Evolutionary conservation across 805 yeast species (phyloP).

Genomic region (Alloascoidea africana): DNA sequence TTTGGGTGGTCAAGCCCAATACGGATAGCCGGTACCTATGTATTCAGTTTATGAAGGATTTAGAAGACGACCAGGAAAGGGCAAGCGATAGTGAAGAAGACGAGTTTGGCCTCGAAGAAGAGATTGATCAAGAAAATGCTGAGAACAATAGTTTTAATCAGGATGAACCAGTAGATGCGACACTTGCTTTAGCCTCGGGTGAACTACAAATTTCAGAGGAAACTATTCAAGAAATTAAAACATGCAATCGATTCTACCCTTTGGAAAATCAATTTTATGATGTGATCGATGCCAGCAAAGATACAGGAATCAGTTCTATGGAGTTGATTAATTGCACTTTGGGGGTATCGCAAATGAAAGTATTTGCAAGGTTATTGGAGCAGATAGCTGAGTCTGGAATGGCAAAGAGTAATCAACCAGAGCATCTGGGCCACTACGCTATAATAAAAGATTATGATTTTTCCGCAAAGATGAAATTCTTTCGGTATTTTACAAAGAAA

Average conservation of each 20-base stretch:
- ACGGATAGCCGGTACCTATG: constrained; percentile 17
- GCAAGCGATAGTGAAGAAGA: constrained; percentile 13
- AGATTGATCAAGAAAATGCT: constrained; percentile 14
- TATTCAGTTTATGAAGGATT: constrained; percentile 18
- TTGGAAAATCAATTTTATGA: constrained; percentile 48
- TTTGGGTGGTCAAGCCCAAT: constrained; percentile 17
- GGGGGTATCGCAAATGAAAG: too few relatives aligned
- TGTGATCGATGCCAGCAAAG: too few relatives aligned
- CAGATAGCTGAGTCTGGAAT: constrained; percentile 18
- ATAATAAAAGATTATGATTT: constrained; percentile 54
- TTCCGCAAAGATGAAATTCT: constrained; percentile 60
- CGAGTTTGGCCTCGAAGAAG: constrained; percentile 15
- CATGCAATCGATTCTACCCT: constrained; percentile 52
- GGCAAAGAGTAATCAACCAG: constrained; percentile 13
- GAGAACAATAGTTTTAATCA: constrained; percentile 9
- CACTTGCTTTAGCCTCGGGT: constrained; percentile 5
- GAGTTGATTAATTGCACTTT: too few relatives aligned
- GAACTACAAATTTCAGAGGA: constrained; percentile 12
- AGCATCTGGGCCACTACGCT: constrained; percentile 17
- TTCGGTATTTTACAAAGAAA: constrained; percentile 39
- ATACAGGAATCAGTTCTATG: too few relatives aligned
- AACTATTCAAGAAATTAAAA: too few relatives aligned
- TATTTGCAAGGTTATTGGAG: too few relatives aligned
- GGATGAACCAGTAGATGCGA: neutral
- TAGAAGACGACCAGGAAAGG: constrained; percentile 14